phyloP scores from a whole-genome alignment of 1,139 yeast genomes.

The Yamadazyma pseudoaaseri region DNA sequence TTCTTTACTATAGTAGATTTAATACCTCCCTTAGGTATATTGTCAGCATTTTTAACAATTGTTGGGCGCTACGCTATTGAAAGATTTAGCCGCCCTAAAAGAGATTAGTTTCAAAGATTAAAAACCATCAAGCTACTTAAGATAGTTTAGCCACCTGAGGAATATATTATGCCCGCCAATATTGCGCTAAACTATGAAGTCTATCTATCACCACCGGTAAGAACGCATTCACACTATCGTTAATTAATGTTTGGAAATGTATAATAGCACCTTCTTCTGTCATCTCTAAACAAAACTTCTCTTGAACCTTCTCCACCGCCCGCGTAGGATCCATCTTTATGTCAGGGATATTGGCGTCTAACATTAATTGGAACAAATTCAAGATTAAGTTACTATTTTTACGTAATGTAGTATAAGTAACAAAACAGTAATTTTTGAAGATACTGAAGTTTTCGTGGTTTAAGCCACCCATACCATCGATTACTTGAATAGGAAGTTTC shows the following conservation, averaged over 20 bases:
- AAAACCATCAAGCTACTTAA: too few species aligned
- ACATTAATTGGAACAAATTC: conserved; percentile 90
- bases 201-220: conserved; percentile 94
- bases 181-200: conserved; percentile 92
- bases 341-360: conserved; percentile 89
- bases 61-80: conserved; percentile 20
- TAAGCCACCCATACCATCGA: conserved; percentile 97
- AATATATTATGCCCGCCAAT: conserved; percentile 93
- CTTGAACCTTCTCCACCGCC: conserved; percentile 86
- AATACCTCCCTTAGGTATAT: conserved; percentile 50
- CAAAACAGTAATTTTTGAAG: conserved; percentile 91
- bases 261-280: conserved; percentile 93
- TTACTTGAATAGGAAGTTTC: conserved; percentile 95
- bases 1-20: conserved; percentile 60
- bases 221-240: conserved; percentile 90
- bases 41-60: conserved; percentile 30
- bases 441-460: conserved; percentile 79
- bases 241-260: conserved; percentile 90
- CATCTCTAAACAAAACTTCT: conserved; percentile 89
- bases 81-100: too few species aligned
- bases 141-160: too few species aligned
- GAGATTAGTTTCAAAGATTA: too few species aligned
- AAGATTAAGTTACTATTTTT: conserved; percentile 87
- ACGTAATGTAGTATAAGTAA: conserved; percentile 86
- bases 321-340: conserved; percentile 72